Evolutionary conservation across 2,329 filamentous ascomycete species (phyloP).

Genomic region (Aspergillus terreus): DNA sequence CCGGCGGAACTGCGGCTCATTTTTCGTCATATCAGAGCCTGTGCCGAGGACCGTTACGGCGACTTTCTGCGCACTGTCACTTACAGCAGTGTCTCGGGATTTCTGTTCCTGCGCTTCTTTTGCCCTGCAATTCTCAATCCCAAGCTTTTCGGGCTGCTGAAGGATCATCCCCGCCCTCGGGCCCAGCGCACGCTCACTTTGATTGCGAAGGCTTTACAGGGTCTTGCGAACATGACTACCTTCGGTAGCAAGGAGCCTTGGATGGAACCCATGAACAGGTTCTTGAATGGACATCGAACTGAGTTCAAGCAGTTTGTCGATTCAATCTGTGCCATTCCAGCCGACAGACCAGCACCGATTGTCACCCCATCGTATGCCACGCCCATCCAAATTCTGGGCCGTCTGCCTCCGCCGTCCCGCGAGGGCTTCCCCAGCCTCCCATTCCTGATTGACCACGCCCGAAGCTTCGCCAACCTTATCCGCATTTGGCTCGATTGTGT

Average conservation of each 20-base stretch:
- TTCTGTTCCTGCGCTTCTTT: slow-evolving; percentile 91
- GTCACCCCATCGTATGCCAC: slow-evolving; percentile 86
- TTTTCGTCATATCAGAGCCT: slow-evolving; percentile 85
- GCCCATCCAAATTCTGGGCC: slow-evolving; percentile 81
- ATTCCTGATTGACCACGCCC: slow-evolving; percentile 84
- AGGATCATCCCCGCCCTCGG: slow-evolving; percentile 75
- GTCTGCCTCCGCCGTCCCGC: slow-evolving; percentile 72
- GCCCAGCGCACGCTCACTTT: slow-evolving; percentile 86
- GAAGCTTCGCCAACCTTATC: slow-evolving; percentile 79
- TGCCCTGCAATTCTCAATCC: slow-evolving; percentile 95
- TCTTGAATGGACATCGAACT: slow-evolving; percentile 69
- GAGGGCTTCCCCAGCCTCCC: slow-evolving; percentile 93
- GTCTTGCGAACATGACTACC: slow-evolving; percentile 81
- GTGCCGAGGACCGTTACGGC: slow-evolving; percentile 90
- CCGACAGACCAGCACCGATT: slow-evolving; percentile 61
- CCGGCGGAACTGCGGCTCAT: slow-evolving; percentile 79
- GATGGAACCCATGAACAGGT: slow-evolving; percentile 98
- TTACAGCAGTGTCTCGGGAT: slow-evolving; percentile 93
- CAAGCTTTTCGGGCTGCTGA: slow-evolving; percentile 83
- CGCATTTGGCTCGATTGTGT: slow-evolving; percentile 50
- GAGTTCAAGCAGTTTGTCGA: slow-evolving; percentile 87
- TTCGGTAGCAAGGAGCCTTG: slow-evolving; percentile 96
- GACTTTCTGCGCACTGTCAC: slow-evolving; percentile 85
- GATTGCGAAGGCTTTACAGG: slow-evolving; percentile 88
- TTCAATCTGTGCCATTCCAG: slow-evolving; percentile 75